Evolutionary conservation across 306 rosid species (phyloP), one percentile per base, ranked within the genome.

Genomic region (Vachellia pachyceras): DNA sequence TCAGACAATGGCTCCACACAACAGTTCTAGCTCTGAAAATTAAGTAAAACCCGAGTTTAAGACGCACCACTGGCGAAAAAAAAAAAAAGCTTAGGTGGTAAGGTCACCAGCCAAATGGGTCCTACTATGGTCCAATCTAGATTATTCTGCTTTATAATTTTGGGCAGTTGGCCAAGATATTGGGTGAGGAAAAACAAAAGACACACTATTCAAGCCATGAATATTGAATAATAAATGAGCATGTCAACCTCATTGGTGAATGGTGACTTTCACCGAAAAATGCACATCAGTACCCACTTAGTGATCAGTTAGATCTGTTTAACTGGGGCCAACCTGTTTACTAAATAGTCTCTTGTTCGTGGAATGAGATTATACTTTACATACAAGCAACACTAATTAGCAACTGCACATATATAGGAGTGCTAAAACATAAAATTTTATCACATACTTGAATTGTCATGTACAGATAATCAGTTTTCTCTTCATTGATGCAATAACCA

Each of bases 401-500:
- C 10, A 25, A 1, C 35, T 64, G 36, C 44, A 25, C 13, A 20
- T 17, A 18, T 18, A 74, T 74, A 13, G 66, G 40, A 75, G 22
- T 40, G 64, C 69, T 35, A 73, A 69, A 18, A 10, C 57, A 50
- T 17, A 69, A 36, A 65, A 35, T 58, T 25, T 10, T 37, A 11
- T 60, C 6, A 13, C 25, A 79, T 55, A 36, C 44, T 33, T 67
- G 13, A 68, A 78, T 52, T 58, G 42, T 17, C 50, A 49, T 50
- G 46, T 11, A 29, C 69, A 76, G 41, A 64, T 42, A 57, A 68
- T 61, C 67, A 10, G 67, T 61, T 61, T 25, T 39, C 35, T 25
- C 67, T 25, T 66, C 78, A 47, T 33, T 40, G 84, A 22, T 69
- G 10, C 37, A 72, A 76, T 35, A 70, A 52, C 8, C 23, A 52